Percentiles rank a stretch among this genome's conserved stretches.
Evolutionary conservation across 2,329 filamentous ascomycete species (phyloP).

Genomic region (Orbilia blumenaviensis): DNA sequence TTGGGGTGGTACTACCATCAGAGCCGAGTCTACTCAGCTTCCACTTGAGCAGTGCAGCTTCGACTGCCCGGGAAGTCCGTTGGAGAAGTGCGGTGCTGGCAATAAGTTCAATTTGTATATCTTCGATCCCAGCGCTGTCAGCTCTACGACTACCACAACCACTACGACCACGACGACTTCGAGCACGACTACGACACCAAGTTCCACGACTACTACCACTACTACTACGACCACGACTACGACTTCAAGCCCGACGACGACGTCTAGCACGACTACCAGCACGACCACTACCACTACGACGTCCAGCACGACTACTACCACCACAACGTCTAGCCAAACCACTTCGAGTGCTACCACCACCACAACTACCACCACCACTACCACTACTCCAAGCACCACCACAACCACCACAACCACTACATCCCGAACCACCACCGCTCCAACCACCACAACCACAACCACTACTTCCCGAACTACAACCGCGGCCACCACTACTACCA

Average conservation of each 20-base stretch:
- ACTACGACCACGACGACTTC: slow-evolving; percentile 55
- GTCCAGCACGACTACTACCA: neutral
- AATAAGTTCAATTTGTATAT: slow-evolving; percentile 61
- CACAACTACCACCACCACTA: slow-evolving; percentile 3
- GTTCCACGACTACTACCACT: slow-evolving; percentile 21
- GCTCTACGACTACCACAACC: slow-evolving; percentile 45
- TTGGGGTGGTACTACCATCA: slow-evolving; percentile 57
- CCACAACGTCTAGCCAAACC: neutral
- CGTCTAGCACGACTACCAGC: neutral
- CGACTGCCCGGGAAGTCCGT: slow-evolving; percentile 60
- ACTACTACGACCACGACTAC: slow-evolving; percentile 20
- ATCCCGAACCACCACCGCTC: neutral
- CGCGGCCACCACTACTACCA: slow-evolving; percentile 8
- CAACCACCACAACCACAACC: neutral
- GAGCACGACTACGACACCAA: slow-evolving; percentile 5
- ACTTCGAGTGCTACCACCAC: neutral
- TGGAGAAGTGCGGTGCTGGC: slow-evolving; percentile 62
- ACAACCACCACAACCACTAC: slow-evolving; percentile 1
- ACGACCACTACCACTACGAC: neutral
- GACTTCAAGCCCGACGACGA: slow-evolving; percentile 25
- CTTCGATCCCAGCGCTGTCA: slow-evolving; percentile 5
- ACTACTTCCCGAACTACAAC: neutral
- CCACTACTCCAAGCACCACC: slow-evolving; percentile 22
- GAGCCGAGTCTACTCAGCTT: slow-evolving; percentile 18
- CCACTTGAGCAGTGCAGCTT: slow-evolving; percentile 47